Percentiles rank a stretch among this genome's conserved stretches.
phyloP scores from a whole-genome alignment of 306 rosid species.

The Lupinus albus region DNA sequence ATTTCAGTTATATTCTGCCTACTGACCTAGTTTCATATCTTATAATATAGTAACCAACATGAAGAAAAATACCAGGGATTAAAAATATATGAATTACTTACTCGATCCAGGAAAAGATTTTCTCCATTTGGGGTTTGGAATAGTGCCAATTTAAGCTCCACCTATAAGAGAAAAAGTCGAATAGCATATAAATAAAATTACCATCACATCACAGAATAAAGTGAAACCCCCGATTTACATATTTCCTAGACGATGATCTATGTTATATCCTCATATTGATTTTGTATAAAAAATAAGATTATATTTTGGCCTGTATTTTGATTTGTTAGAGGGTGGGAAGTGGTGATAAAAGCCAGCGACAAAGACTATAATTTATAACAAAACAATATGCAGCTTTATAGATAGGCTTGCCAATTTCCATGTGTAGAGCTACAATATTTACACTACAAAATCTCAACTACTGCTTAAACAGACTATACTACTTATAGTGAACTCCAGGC shows the following conservation, averaged over 20 bases:
- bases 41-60: not conserved
- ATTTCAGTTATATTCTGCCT: conserved; percentile 12
- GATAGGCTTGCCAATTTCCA: not conserved
- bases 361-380: not conserved
- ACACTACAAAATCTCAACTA: not conserved
- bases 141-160: conserved; percentile 79
- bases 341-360: not conserved
- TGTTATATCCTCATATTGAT: conserved; percentile 3
- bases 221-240: not conserved
- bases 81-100: conserved; percentile 41
- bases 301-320: not conserved
- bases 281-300: not conserved
- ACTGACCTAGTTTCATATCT: conserved; percentile 16
- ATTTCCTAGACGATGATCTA: not conserved
- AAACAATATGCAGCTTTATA: not conserved
- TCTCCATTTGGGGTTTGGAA: conserved; percentile 56
- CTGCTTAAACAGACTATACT: conserved; percentile 1
- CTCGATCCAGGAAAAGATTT: conserved; percentile 78
- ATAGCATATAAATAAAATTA: conserved; percentile 1
- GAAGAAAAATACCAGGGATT: conserved; percentile 22
- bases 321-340: not conserved
- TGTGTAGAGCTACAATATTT: not conserved
- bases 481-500: not conserved
- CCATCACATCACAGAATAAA: conserved; percentile 7
- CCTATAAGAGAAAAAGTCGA: conserved; percentile 48